Evolutionary conservation across 2,329 filamentous ascomycete species (phyloP).

Genomic region (Aureobasidium mangrovei): DNA sequence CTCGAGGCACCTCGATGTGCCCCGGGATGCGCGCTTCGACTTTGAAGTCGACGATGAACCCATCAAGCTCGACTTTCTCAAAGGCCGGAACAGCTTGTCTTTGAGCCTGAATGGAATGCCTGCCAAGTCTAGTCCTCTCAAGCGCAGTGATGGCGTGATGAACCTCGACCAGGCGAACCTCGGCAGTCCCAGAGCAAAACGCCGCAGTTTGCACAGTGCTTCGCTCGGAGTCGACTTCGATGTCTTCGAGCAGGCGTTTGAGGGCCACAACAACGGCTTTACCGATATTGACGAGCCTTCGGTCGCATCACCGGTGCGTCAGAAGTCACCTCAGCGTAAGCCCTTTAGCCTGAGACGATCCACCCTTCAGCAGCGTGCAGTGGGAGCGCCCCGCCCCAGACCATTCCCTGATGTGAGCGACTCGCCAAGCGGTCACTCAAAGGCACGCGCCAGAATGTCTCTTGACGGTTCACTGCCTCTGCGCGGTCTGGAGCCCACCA

Average conservation of each 20-base stretch:
- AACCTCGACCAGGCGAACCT: conserved; percentile 69
- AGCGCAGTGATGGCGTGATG: conserved; percentile 86
- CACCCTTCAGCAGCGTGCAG: conserved; percentile 75
- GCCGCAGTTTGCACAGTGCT: conserved; percentile 74
- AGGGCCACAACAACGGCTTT: conserved; percentile 21
- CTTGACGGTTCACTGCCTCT: conserved; percentile 68
- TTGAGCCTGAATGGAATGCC: conserved; percentile 40
- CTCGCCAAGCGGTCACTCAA: conserved; percentile 15
- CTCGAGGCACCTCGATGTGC: conserved; percentile 24
- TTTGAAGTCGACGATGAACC: conserved; percentile 35
- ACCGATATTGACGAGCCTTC: conserved; percentile 12
- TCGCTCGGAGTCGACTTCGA: conserved; percentile 59
- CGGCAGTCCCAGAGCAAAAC: conserved; percentile 82
- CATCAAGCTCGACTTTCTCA: conserved; percentile 40
- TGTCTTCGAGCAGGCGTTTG: conserved; percentile 60
- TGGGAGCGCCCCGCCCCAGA: conserved; percentile 33
- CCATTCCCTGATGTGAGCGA: conserved; percentile 28
- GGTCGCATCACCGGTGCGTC: conserved; percentile 13
- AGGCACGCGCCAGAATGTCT: conserved; percentile 57
- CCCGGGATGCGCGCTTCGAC: background rate
- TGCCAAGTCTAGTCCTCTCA: conserved; percentile 70
- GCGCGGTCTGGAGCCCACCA: conserved; percentile 51
- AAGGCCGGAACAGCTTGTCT: conserved; percentile 31
- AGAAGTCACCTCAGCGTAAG: conserved; percentile 26
- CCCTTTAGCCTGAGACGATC: conserved; percentile 59